These are phyloP conservation scores for Globisporangium megalacanthum DNA, from an alignment of 352 stramenopile genomes.

Conservation along the genomic window DNA sequence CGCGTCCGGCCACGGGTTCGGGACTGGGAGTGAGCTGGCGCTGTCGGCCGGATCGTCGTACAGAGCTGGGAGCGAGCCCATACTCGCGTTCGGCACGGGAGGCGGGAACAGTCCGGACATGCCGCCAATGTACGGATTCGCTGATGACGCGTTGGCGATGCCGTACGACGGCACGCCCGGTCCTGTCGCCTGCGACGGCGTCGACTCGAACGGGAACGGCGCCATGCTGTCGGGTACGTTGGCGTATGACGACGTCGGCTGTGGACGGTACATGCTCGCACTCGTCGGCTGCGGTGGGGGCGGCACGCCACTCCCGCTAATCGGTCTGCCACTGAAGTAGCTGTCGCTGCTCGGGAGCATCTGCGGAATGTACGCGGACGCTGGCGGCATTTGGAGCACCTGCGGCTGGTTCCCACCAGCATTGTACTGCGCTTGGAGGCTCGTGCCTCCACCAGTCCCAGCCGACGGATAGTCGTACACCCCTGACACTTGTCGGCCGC, in stretches of 20 bases:
- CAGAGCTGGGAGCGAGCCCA: slow-evolving; percentile 21
- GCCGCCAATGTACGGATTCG: slow-evolving; percentile 24
- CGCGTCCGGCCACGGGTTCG: slow-evolving; percentile 15
- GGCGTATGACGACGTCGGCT: not conserved
- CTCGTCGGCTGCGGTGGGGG: slow-evolving; percentile 6
- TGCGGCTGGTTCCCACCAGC: slow-evolving; percentile 3
- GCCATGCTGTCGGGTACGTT: slow-evolving; percentile 19
- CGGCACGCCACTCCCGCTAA: not conserved
- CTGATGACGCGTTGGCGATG: slow-evolving; percentile 12
- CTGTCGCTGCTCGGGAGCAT: slow-evolving; percentile 2
- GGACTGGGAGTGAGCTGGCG: slow-evolving; percentile 4
- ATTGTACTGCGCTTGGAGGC: slow-evolving; percentile 1
- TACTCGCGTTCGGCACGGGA: slow-evolving; percentile 13
- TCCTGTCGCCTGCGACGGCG: slow-evolving; percentile 18
- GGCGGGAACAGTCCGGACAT: slow-evolving; percentile 24
- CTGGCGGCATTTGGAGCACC: slow-evolving; percentile 9
- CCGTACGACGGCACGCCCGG: slow-evolving; percentile 18
- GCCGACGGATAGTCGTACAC: not conserved
- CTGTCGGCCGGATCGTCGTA: slow-evolving; percentile 15
- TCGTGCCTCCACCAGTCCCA: not conserved
- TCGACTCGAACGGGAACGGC: slow-evolving; percentile 26
- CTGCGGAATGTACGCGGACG: slow-evolving; percentile 18
- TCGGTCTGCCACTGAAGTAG: slow-evolving; percentile 3
- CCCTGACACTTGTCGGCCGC: slow-evolving; percentile 2
- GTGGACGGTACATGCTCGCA: slow-evolving; percentile 7